phyloP scores from a whole-genome alignment of 2,329 filamentous ascomycete species.

The Penicillium vulpinum region DNA sequence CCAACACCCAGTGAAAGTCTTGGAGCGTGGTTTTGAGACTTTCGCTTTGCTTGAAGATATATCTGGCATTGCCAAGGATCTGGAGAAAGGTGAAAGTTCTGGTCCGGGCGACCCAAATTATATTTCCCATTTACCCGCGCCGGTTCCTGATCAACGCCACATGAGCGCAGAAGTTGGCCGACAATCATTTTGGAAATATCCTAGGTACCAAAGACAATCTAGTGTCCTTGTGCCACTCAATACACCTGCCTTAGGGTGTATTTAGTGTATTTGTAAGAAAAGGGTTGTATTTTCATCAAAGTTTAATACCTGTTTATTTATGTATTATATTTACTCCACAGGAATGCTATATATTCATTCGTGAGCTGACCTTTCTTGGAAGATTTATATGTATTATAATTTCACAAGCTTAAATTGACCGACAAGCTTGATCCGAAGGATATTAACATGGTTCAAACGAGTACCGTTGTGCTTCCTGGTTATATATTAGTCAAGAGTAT shows the following conservation, averaged over 20 bases:
- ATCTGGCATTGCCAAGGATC: slow-evolving; percentile 19
- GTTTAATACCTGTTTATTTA: too few species aligned
- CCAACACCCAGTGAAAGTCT: slow-evolving; percentile 29
- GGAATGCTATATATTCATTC: background rate
- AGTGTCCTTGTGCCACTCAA: background rate
- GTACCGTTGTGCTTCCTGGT: background rate
- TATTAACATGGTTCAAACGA: background rate
- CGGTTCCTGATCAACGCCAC: slow-evolving; percentile 4
- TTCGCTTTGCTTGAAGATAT: slow-evolving; percentile 12
- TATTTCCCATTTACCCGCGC: slow-evolving; percentile 7
- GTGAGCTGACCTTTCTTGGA: background rate
- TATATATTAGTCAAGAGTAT: too few species aligned
- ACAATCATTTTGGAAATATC: background rate
- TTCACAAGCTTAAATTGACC: background rate
- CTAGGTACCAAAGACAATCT: background rate
- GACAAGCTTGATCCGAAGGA: background rate
- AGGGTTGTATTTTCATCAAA: background rate
- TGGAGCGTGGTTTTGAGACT: slow-evolving; percentile 18
- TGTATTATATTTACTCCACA: too few species aligned
- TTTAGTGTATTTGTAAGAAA: background rate
- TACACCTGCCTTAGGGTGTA: background rate
- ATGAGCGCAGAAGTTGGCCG: background rate
- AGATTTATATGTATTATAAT: background rate
- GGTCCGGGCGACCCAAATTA: background rate
- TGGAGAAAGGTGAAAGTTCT: slow-evolving; percentile 4